Evolutionary conservation across 192 early-diverging fungal genomes (phyloP).

Genomic region (Lobosporangium transversale): DNA sequence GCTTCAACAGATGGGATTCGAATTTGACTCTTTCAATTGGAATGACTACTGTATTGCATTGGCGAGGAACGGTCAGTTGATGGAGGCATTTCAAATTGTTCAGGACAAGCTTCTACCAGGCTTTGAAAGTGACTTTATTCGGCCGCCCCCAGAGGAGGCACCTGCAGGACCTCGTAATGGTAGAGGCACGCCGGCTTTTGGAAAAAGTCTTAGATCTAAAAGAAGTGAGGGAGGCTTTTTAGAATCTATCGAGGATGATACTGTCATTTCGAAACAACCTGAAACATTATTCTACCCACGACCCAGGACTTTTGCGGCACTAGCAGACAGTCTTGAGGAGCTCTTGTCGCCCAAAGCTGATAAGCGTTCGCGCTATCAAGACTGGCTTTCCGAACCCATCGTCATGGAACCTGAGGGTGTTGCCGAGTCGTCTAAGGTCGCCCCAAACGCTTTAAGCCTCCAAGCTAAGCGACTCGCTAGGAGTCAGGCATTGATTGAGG

Average conservation of each 20-base stretch:
- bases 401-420: not conserved
- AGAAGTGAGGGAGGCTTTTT: not conserved
- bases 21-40: constrained; percentile 65
- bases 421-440: not conserved
- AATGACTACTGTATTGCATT: constrained; percentile 59
- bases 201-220: not conserved
- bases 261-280: not conserved
- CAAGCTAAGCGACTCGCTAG: not conserved
- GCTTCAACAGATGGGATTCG: constrained; percentile 41
- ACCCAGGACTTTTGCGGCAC: constrained; percentile 46
- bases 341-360: constrained; percentile 17
- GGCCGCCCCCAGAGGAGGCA: not conserved
- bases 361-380: not conserved
- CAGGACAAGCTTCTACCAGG: constrained; percentile 42
- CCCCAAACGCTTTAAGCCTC: not conserved
- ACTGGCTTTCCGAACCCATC: constrained; percentile 2
- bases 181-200: no score
- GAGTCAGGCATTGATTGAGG: constrained; percentile 15
- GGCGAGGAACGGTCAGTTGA: constrained; percentile 31
- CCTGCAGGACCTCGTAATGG: not conserved
- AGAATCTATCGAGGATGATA: constrained; percentile 6
- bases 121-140: constrained; percentile 7
- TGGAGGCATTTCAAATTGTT: constrained; percentile 53
- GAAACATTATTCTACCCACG: constrained; percentile 27
- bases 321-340: constrained; percentile 34